These are phyloP conservation scores for Coemansia reversa DNA, from an alignment of 192 early-diverging fungal species.

Conservation along the genomic window DNA sequence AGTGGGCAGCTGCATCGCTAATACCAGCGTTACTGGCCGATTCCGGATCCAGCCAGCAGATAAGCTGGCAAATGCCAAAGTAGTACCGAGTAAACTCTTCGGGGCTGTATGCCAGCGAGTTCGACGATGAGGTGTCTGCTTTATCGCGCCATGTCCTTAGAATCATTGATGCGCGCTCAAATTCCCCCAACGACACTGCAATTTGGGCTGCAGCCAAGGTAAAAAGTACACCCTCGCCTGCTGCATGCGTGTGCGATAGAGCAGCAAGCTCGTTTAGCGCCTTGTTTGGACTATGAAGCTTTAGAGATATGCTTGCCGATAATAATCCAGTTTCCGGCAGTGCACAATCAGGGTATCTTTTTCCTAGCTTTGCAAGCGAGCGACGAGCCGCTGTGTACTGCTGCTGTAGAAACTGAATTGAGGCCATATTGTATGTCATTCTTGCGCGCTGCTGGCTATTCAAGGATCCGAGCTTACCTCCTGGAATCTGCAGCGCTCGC, in stretches of 20 bases:
- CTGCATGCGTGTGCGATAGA: conserved; percentile 12
- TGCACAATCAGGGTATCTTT: conserved; percentile 5
- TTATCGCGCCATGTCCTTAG: conserved; percentile 32
- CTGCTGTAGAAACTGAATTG: conserved; percentile 24
- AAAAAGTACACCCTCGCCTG: conserved; percentile 12
- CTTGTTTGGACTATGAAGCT: conserved; percentile 2
- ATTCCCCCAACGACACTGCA: conserved; percentile 27
- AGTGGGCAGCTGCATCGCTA: conserved; percentile 20
- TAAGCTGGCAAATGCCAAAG: conserved; percentile 37
- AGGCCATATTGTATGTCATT: conserved; percentile 50
- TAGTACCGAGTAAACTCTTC: conserved; percentile 32
- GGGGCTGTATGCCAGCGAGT: conserved; percentile 1
- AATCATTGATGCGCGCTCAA: conserved; percentile 14
- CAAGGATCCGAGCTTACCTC: conserved; percentile 13
- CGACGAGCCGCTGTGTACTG: conserved; percentile 31
- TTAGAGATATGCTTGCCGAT: conserved; percentile 36
- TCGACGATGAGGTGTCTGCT: conserved; percentile 19
- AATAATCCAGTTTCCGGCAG: conserved; percentile 17
- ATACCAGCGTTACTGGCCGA: neutral
- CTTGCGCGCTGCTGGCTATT: conserved; percentile 30
- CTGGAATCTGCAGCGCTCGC: conserved; percentile 33
- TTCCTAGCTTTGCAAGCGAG: conserved; percentile 21
- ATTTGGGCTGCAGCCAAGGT: conserved; percentile 38
- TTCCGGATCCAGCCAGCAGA: conserved; percentile 17
- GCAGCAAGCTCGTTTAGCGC: conserved; percentile 38